Conservation (phyloP, 2,329 filamentous ascomycete genomes). For the Curvularia lunata region DNA sequence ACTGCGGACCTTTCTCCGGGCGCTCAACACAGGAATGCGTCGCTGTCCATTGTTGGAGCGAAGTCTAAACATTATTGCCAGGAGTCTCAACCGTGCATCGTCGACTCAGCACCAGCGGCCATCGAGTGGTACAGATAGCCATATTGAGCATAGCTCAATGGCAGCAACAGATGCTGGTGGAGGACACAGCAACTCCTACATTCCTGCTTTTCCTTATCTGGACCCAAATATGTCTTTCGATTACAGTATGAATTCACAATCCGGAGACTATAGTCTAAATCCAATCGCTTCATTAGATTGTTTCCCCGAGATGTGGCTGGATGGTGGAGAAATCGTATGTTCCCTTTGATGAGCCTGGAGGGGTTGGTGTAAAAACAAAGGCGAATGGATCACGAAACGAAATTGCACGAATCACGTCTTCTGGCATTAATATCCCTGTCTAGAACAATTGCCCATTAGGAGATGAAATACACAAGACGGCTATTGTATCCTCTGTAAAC, state of each 20-base stretch:
- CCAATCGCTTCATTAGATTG: slow-evolving; percentile 13
- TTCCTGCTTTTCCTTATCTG: slow-evolving; percentile 18
- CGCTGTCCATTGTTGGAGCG: slow-evolving; percentile 38
- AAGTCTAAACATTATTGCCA: slow-evolving; percentile 43
- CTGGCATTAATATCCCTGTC: not conserved
- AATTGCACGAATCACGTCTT: not conserved
- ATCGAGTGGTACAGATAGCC: not conserved
- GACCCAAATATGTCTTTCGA: slow-evolving; percentile 1
- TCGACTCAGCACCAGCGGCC: not conserved
- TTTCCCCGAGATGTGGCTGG: slow-evolving; percentile 15
- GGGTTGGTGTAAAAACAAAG: not conserved
- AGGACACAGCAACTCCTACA: slow-evolving; percentile 8
- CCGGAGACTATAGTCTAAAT: not conserved
- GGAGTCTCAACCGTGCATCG: slow-evolving; percentile 2
- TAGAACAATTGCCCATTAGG: not conserved
- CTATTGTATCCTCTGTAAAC: not conserved
- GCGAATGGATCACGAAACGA: not conserved
- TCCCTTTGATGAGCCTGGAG: not conserved
- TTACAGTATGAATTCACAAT: slow-evolving; percentile 1
- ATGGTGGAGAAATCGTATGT: not conserved
- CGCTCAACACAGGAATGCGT: slow-evolving; percentile 27
- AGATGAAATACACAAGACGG: not conserved
- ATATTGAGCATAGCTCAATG: not conserved
- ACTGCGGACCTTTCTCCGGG: slow-evolving; percentile 38
- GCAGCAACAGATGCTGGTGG: not conserved